Base-by-base conservation (phyloP, 1,139 yeast genomes). In the Ogataea hybrid region DNA sequence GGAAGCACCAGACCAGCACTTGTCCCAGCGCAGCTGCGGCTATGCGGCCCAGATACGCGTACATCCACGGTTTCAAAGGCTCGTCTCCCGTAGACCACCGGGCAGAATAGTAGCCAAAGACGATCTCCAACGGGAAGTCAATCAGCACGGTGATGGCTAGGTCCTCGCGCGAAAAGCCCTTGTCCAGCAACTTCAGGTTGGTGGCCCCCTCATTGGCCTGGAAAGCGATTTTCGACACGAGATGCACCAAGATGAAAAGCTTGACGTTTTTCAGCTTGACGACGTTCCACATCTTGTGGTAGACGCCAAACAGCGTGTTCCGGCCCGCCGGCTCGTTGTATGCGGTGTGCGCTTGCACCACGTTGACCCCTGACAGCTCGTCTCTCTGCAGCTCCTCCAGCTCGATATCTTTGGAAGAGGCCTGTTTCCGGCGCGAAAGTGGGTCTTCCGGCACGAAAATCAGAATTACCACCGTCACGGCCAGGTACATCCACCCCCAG, bases 121-220 rank as follows among this genome's bases (percentile, higher is more conserved):
- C 66, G 62, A 92, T 84, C 62, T 94, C 98, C 64, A 92, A 89
- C 6, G 99, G 99, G 64, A 92, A 92, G 61, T 92, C 97, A 40
- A 94, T 86, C 41, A 92, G 67, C 0, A 92, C 98, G 0, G 97
- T 87, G 12, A 92, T 77, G 1, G 97, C 95, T 35, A 92, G 71
- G 61, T 92, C 97, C 62, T 92, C 98, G 58, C 90, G 87, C 27
- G 94, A 81, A 39, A 92, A 77, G 0, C 99, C 99, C 58, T 84
- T 84, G 61, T 92, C 99, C n/a, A 92, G 69, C 20, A 94, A 70
- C 59, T 90, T 92, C 54, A 92, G 73, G 58, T 90, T 90, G 1
- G 98, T 92, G 18, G 95, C 97, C 4, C 95, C 90, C 62, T 92
- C 99, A 56, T 90, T 92, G 15, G 92, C 95, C 60, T 90, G 96